phyloP scores from a whole-genome alignment of 306 rosid genomes.

The Cucurbita argyrosperma region DNA sequence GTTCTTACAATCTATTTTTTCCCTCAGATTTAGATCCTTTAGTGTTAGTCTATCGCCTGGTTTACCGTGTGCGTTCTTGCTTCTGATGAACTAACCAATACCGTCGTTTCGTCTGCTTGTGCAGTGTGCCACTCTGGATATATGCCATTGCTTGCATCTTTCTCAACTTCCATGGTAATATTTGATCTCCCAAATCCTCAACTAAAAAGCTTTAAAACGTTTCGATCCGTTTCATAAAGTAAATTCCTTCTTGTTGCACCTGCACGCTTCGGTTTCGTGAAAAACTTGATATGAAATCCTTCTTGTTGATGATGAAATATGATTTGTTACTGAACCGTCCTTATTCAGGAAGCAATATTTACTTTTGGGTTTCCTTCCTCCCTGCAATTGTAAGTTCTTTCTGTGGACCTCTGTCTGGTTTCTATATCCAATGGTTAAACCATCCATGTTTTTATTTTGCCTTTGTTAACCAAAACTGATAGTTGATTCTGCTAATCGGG shows the following conservation, averaged over 20 bases:
- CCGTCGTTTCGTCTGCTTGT: constrained; percentile 16
- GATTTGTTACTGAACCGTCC: constrained; percentile 9
- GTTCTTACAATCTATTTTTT: background rate
- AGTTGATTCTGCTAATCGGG: constrained; percentile 76
- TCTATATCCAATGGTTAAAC: background rate
- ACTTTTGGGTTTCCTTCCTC: constrained; percentile 90
- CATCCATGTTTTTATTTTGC: background rate
- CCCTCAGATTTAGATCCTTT: background rate
- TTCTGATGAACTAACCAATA: constrained; percentile 3
- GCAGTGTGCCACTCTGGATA: constrained; percentile 80
- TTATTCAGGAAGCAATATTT: constrained; percentile 65
- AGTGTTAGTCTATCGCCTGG: background rate
- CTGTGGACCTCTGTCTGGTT: constrained; percentile 6
- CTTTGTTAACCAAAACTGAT: constrained; percentile 2
- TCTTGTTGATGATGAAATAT: background rate
- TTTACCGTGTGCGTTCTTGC: background rate
- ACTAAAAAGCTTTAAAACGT: background rate
- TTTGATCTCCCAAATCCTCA: background rate
- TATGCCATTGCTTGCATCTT: constrained; percentile 68
- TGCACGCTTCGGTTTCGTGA: background rate
- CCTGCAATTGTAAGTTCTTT: constrained; percentile 65
- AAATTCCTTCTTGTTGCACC: background rate
- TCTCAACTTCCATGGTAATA: constrained; percentile 75
- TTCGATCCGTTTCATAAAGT: background rate
- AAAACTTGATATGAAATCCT: background rate